Evolutionary conservation across 768 basidiomycete species (phyloP), one percentile per base, ranked within the genome.

Genomic region (Leucosporidium yakuticum): DNA sequence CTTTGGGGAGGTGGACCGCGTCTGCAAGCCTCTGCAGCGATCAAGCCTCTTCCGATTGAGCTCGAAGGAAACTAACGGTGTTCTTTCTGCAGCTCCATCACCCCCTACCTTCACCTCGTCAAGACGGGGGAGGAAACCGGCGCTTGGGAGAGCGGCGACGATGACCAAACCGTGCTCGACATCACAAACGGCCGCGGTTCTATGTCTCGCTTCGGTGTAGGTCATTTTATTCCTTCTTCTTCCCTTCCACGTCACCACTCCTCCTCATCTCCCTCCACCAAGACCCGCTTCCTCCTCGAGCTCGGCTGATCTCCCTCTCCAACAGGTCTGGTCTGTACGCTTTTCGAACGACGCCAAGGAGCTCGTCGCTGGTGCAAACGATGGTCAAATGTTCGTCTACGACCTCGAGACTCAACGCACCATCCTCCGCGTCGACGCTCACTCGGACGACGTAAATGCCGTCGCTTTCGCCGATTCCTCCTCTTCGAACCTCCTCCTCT

Each of bases 291-390:
- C 78, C 76, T 23, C 69, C 79, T 81, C 80, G 76, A 78, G 78
- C 27, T 76, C 61, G 27, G 62, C 75, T 23, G 80, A 81, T 34
- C 78, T 81, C 14, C 63, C 80, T 32, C 78, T 81, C 11, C 87
- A 86, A 67, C 85, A 89, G 58, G 89, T 98, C 63, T 99, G 90
- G 87, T 91, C 90, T 70, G 92, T 95, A 77, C 85, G 90, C 53
- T 98, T 98, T 78, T 97, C 93, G 47, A 91, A 94, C 11, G 95
- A 98, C 74, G 94, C 92, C 1, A 90, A 88, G 57, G 96, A 99
- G 79, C 86, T 98, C 25, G 85, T 99, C 54, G 95, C 95, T 34
- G 95, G 95, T 19, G 93, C 91, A 4, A 86, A 65, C 39, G 44
- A 36, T 9, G 23, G 23, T 4, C 63, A 62, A 27, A 61, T 78